Evolutionary conservation across 1,139 yeast genomes (phyloP).

Genomic region (Taphrina communis): DNA sequence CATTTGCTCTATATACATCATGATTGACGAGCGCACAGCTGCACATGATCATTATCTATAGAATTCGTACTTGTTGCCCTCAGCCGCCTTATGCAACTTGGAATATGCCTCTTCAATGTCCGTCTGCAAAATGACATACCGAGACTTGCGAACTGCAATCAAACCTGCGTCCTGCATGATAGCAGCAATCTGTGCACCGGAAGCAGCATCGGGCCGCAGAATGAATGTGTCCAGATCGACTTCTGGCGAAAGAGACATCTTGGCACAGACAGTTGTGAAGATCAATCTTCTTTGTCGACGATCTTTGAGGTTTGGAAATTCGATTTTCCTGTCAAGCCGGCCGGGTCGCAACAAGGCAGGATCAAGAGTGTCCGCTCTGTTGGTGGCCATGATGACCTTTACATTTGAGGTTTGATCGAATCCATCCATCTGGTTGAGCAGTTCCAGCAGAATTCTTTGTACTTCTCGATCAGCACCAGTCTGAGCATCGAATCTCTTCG

Average conservation of each 20-base stretch:
- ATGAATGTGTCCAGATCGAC: constrained; percentile 93
- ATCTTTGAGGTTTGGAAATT: constrained; percentile 92
- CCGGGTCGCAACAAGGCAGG: constrained; percentile 98
- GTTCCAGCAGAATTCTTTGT: constrained; percentile 93
- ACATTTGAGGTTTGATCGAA: constrained; percentile 95
- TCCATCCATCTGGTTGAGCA: constrained; percentile 98
- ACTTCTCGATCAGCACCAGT: constrained; percentile 99
- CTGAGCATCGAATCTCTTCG: constrained; percentile 98
- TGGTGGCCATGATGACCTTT: constrained; percentile 98
- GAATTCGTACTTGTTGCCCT: constrained; percentile 96
- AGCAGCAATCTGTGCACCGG: constrained; percentile 98
- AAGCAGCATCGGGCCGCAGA: constrained; percentile 92
- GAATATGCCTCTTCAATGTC: constrained; percentile 98
- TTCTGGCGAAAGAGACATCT: constrained; percentile 98
- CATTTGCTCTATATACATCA: constrained; percentile 10
- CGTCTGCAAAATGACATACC: constrained; percentile 83
- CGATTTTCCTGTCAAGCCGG: constrained; percentile 96
- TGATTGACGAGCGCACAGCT: background rate
- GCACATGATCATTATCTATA: constrained; percentile 65
- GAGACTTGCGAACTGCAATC: constrained; percentile 95
- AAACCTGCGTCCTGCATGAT: constrained; percentile 99
- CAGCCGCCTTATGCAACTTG: constrained; percentile 94
- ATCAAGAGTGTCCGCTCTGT: constrained; percentile 96
- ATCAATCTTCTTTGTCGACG: constrained; percentile 97
- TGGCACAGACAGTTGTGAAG: constrained; percentile 93